Conservation (phyloP, 2,329 filamentous ascomycete species). For the Neoarthrinium moseri region DNA sequence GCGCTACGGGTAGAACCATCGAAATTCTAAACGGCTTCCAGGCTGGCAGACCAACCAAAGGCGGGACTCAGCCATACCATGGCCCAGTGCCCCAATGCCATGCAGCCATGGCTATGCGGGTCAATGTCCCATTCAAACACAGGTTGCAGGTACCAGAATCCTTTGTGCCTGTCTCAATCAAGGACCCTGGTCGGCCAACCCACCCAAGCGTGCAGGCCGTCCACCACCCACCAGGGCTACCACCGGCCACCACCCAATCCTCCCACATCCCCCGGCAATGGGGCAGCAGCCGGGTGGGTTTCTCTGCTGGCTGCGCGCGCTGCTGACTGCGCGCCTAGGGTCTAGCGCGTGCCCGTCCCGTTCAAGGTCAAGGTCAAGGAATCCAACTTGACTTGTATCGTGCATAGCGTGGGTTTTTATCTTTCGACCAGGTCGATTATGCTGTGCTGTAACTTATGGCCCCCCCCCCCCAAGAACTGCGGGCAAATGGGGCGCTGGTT, state of each 20-base stretch:
- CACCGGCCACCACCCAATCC: background rate
- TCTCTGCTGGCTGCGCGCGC: background rate
- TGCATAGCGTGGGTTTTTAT: slow-evolving; percentile 3
- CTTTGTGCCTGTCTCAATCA: slow-evolving; percentile 13
- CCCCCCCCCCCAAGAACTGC: too few species aligned
- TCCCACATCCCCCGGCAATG: slow-evolving; percentile 7
- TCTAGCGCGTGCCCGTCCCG: slow-evolving; percentile 11
- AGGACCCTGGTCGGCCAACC: background rate
- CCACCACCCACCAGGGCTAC: slow-evolving; percentile 10
- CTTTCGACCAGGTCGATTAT: background rate
- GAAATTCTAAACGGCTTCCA: background rate
- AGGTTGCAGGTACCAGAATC: background rate
- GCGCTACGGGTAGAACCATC: background rate
- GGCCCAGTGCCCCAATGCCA: background rate
- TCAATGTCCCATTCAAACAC: background rate
- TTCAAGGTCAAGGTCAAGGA: slow-evolving; percentile 7
- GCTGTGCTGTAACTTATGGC: too few species aligned
- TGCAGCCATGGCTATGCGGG: background rate
- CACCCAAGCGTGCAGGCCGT: slow-evolving; percentile 3
- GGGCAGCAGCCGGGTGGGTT: slow-evolving; percentile 5
- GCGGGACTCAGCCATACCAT: background rate
- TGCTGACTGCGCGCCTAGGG: background rate
- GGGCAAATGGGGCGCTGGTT: background rate
- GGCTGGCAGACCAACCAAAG: background rate
- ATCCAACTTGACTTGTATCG: slow-evolving; percentile 1